Evolutionary conservation across 2,329 filamentous ascomycete genomes (phyloP), one percentile per base, ranked within the genome.

Genomic region (Nemania sp.): DNA sequence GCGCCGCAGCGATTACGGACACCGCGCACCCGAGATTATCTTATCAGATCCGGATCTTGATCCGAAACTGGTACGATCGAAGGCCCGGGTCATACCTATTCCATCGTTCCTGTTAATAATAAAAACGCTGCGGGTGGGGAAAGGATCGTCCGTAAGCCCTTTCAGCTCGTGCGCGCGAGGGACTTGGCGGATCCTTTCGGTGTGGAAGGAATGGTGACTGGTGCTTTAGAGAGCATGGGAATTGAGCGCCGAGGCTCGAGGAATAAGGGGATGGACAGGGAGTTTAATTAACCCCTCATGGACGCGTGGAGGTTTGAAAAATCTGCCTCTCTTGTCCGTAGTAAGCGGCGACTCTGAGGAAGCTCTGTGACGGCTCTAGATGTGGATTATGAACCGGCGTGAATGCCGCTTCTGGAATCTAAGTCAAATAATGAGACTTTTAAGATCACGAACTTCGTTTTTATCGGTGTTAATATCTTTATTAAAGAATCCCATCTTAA

Each of bases 21-120:
- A 26, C 43, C n/a, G n/a, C n/a, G n/a, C n/a, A n/a, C n/a, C n/a
- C 27, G 10, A 60, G 57, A 60, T 60, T 49, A 41, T 49, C 45
- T 60, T 60, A 60, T 52, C 57, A 60, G 57, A 60, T 60, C 57
- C 41, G 15, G 7, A n/a, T 41, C 41, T 20, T 45, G 41, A 45
- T 20, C 41, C 15, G 15, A 20, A 45, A 15, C 15, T 22, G 18
- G 5, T 18, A 4, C n/a, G 56, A 26, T 43, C 43, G 27, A 52
- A 41, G 29, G 20, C 20, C 27, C 57, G 51, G 29, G 5, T 8
- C 20, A n/a, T 43, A 18, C 26, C 49, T 18, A 29, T 26, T 49
- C 41, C 11, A 26, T 38, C 47, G 6, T 32, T n/a, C n/a, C 43
- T 43, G 22, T 54, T 26, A 45, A 45, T 54, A 20, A 18, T 18